Evolutionary conservation across 805 yeast species (phyloP).

Genomic region (Candida silvatica): DNA sequence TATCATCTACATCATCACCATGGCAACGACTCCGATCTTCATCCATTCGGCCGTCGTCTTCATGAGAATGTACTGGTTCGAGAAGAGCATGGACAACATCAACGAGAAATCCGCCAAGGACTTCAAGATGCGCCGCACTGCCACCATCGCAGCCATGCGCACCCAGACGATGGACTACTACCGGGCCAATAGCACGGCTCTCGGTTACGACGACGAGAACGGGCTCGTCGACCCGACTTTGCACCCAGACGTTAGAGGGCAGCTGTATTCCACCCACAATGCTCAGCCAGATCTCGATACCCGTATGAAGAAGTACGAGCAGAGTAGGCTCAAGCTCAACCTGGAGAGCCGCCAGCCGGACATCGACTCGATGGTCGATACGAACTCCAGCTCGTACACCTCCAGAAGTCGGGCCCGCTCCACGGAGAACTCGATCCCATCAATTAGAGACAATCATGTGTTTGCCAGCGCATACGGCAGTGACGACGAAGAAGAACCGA

Average conservation of each 20-base stretch:
- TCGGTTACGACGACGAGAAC: constrained; percentile 5
- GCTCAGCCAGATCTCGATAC: constrained; percentile 23
- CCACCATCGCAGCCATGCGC: constrained; percentile 50
- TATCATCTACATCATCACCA: constrained; percentile 50
- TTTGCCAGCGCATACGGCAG: no score
- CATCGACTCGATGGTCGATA: no score
- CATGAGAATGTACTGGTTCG: constrained; percentile 82
- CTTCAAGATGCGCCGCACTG: constrained; percentile 74
- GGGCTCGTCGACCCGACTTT: no score
- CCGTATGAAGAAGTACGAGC: constrained; percentile 12
- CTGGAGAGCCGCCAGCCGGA: no score
- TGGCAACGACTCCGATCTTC: constrained; percentile 77
- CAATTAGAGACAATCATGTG: no score
- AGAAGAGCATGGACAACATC: constrained; percentile 77
- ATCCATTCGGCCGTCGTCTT: constrained; percentile 75
- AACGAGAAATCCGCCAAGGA: constrained; percentile 69
- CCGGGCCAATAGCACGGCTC: constrained; percentile 5
- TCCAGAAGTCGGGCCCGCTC: no score
- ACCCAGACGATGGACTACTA: constrained; percentile 21
- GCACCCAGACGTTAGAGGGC: no score
- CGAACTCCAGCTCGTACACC: no score
- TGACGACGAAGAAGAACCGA: no score
- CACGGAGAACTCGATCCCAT: no score
- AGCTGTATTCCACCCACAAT: constrained; percentile 19
- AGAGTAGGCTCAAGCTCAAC: not conserved